Evolutionary conservation across 1,284 basidiomycete genomes (phyloP).

Genomic region (Ustilago lituana): DNA sequence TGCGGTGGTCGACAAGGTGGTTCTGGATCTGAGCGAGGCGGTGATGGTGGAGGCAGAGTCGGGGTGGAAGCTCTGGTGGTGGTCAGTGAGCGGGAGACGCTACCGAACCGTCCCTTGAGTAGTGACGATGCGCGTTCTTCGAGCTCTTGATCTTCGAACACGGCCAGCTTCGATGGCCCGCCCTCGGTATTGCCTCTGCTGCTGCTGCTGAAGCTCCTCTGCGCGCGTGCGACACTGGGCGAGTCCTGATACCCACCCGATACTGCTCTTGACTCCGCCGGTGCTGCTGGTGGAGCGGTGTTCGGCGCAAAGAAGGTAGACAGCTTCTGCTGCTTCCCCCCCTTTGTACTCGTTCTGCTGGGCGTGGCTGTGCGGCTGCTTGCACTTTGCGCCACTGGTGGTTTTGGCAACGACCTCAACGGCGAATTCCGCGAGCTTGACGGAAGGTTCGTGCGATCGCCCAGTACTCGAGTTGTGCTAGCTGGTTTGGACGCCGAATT

Average conservation of each 20-base stretch:
- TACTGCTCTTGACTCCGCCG: not conserved
- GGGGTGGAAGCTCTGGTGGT: too few species aligned
- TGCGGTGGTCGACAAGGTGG: too few species aligned
- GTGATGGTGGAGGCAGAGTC: too few species aligned
- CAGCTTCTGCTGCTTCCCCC: constrained; percentile 25
- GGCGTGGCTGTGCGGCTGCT: constrained; percentile 3
- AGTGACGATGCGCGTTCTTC: not conserved
- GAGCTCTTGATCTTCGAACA: constrained; percentile 11
- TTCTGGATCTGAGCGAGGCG: too few species aligned
- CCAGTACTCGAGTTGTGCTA: not conserved
- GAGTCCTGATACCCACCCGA: constrained; percentile 4
- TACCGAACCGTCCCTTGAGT: too few species aligned
- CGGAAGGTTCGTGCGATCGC: constrained; percentile 24
- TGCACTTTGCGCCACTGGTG: not conserved
- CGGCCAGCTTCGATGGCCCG: not conserved
- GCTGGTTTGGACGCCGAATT: constrained; percentile 17
- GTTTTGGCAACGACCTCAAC: constrained; percentile 1
- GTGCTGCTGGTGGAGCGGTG: constrained; percentile 18
- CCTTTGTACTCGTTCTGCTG: not conserved
- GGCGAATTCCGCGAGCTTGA: constrained; percentile 6
- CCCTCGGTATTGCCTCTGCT: too few species aligned
- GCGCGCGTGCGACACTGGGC: constrained; percentile 11
- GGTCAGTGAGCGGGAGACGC: too few species aligned
- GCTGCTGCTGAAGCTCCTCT: too few species aligned
- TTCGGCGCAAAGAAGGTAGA: constrained; percentile 34